Evolutionary conservation across 176 grass and related monocot species (phyloP), one percentile per base, ranked within the genome.

Genomic region (Oryza rufipogon): DNA sequence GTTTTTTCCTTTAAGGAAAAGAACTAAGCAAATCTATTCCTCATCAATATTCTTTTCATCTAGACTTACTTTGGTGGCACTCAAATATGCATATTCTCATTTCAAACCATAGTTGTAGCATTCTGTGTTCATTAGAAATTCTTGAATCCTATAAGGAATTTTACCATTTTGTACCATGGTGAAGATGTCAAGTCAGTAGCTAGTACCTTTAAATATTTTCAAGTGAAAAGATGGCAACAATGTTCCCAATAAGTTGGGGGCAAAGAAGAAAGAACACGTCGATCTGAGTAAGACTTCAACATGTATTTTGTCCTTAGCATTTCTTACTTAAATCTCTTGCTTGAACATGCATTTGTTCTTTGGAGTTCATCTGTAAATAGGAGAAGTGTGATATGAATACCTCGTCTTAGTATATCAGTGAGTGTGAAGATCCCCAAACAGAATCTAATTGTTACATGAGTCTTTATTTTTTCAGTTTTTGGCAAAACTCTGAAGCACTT

Each of bases 111-210:
- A 42, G 6, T 60, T 8, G 0, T 34, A 26, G 22, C 32, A 60
- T 60, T 14, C 34, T 36, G 34, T 36, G 34, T 36, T 36, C 4
- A 0, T 4, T 36, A 36, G 34, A 36, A 36, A 36, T 36, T 36
- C 3, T 36, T 25, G 51, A 39, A 30, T 52, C 49, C 15, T 52
- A 17, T 52, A 47, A 47, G 46, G 46, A 47, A 13, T 32, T 32
- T 32, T 32, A 32, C 30, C 30, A 32, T 32, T 32, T 32, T 70
- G 78, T 17, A 52, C 28, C 78, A 80, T 69, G 78, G 19, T 70
- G 46, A 80, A 52, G 64, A 68, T 38, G 45, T 36, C 32, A 0
- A 69, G 47, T 41, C 49, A 60, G 25, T 71, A 15, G 41, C 66
- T 15, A 71, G 48, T n/a, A 58, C 15, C 70, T 32, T 16, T 5